Evolutionary conservation across 371 early-diverging fungal genomes (phyloP).

Genomic region (Dipsacomyces acuminosporus): DNA sequence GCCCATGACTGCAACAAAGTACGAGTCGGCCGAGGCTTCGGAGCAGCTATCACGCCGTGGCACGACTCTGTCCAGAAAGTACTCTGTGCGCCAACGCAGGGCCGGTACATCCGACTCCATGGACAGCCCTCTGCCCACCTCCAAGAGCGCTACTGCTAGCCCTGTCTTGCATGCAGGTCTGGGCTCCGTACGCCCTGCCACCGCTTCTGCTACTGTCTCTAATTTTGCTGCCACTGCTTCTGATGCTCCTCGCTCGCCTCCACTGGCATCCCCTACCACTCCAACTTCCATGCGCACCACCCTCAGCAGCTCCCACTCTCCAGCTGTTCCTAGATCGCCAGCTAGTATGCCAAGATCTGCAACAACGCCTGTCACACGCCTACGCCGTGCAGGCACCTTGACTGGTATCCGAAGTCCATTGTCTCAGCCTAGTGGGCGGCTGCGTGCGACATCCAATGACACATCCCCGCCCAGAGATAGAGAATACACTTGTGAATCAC

Average conservation of each 20-base stretch:
- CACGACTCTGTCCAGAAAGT: constrained; percentile 8
- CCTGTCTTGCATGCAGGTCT: neutral
- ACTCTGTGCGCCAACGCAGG: constrained; percentile 2
- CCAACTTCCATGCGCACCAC: constrained; percentile 22
- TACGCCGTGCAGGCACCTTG: constrained; percentile 25
- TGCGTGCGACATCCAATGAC: neutral
- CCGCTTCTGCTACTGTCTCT: constrained; percentile 1
- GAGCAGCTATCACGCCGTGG: constrained; percentile 24
- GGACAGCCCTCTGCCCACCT: constrained; percentile 3
- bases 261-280: constrained; percentile 13
- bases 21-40: constrained; percentile 4
- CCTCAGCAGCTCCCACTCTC: constrained; percentile 22
- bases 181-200: neutral
- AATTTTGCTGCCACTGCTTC: neutral
- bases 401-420: constrained; percentile 3
- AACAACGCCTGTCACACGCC: constrained; percentile 4
- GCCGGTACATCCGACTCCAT: constrained; percentile 7
- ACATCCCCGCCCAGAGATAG: neutral
- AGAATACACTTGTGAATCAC: neutral
- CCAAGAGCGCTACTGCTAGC: constrained; percentile 1
- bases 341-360: neutral
- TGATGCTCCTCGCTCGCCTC: too few species aligned
- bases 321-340: constrained; percentile 17
- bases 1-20: neutral
- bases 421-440: neutral